phyloP scores from a whole-genome alignment of 495 filamentous ascomycete genomes.

The Annulohypoxylon stygium region DNA sequence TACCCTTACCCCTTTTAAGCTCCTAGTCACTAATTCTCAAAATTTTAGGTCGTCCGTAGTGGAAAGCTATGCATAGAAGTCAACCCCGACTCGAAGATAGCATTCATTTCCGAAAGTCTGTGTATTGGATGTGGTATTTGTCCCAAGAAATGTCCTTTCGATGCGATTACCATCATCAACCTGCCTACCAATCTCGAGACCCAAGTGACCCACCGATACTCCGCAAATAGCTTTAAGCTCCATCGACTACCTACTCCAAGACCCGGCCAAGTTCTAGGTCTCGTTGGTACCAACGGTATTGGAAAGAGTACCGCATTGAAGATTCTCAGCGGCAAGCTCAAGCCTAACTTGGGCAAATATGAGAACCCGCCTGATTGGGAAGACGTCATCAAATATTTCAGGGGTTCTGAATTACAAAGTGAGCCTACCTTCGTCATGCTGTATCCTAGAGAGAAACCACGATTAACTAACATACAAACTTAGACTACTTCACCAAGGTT shows the following conservation, averaged over 20 bases:
- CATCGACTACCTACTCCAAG: constrained; percentile 95
- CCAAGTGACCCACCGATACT: constrained; percentile 97
- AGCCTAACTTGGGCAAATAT: constrained; percentile 94
- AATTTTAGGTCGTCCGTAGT: constrained; percentile 77
- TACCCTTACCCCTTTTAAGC: background rate
- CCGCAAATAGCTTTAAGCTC: constrained; percentile 99
- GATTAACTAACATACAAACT: constrained; percentile 21
- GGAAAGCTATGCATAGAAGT: constrained; percentile 99
- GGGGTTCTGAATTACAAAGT: constrained; percentile 97
- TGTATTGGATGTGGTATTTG: constrained; percentile 99
- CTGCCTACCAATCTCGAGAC: constrained; percentile 97
- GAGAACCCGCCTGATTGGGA: constrained; percentile 99
- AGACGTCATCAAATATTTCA: constrained; percentile 97
- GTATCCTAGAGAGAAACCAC: background rate
- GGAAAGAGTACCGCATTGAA: constrained; percentile 99
- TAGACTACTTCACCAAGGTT: constrained; percentile 99
- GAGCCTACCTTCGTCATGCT: constrained; percentile 49
- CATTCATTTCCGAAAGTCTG: constrained; percentile 94
- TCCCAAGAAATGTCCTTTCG: constrained; percentile 99
- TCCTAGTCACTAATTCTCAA: constrained; percentile 28
- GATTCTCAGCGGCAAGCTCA: constrained; percentile 96
- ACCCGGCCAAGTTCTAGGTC: constrained; percentile 94
- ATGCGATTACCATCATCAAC: constrained; percentile 99
- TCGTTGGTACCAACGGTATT: constrained; percentile 99
- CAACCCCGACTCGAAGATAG: constrained; percentile 87